Evolutionary conservation across 345 rosid species (phyloP).

Genomic region (Cochlearia excelsa): DNA sequence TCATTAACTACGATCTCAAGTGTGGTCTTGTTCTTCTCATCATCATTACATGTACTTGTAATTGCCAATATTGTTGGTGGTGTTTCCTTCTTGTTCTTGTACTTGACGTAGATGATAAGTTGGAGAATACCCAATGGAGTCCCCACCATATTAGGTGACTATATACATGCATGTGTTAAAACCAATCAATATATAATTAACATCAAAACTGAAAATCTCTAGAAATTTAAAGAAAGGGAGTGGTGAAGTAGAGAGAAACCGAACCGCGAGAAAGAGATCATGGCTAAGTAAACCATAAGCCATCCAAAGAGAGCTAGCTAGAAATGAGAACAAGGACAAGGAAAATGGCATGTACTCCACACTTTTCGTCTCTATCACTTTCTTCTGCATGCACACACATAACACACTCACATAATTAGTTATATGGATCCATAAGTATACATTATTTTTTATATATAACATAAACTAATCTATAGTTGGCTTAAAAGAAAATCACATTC

Average conservation of each 20-base stretch:
- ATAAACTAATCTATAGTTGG: not conserved
- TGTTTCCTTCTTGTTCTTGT: slow-evolving; percentile 55
- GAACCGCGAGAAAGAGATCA: slow-evolving; percentile 77
- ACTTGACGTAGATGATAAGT: slow-evolving; percentile 56
- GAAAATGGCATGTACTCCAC: slow-evolving; percentile 94
- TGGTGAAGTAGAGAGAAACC: slow-evolving; percentile 10
- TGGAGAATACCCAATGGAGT: slow-evolving; percentile 71
- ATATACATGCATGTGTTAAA: slow-evolving; percentile 18
- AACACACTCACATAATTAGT: slow-evolving; percentile 3
- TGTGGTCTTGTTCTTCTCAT: slow-evolving; percentile 36
- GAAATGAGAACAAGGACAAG: slow-evolving; percentile 73
- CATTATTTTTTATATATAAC: not conserved
- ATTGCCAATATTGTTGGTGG: slow-evolving; percentile 29
- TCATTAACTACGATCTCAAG: slow-evolving; percentile 27
- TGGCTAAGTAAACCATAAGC: slow-evolving; percentile 67
- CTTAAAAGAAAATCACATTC: too few relatives aligned
- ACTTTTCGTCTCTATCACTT: slow-evolving; percentile 68
- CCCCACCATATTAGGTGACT: slow-evolving; percentile 75
- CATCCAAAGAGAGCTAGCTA: slow-evolving; percentile 69
- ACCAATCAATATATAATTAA: not conserved
- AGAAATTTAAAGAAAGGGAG: not conserved
- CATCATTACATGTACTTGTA: slow-evolving; percentile 38
- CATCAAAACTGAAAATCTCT: not conserved
- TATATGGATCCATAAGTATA: slow-evolving; percentile 4
- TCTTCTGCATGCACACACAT: slow-evolving; percentile 47